Base-by-base conservation (phyloP, 805 yeast genomes). In the Yueomyces sp. region DNA sequence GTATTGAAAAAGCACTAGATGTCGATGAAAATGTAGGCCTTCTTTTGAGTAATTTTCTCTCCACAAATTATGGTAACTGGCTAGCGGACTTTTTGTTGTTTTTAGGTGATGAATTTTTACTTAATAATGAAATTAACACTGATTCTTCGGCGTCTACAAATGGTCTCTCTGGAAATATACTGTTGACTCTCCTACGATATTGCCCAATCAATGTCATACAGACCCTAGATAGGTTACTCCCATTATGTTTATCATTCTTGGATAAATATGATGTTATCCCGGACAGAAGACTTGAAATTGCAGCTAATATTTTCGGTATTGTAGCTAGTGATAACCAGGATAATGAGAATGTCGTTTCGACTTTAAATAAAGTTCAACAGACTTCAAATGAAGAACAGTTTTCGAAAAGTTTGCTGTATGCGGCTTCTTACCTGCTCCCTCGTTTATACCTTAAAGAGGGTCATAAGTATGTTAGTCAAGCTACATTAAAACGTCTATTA, bases 1-100 rank as follows among this genome's bases (percentile, higher is more conserved):
- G 90, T 52, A 52, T 84, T 28, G 85, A 81, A 7, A 83, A 76
- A 46, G 84, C 90, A 0, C 42, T 84, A 8, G 81, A 76, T 37
- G 62, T 72, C 38, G 94, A 86, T 53, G 67, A 67, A 0, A 55
- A 52, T 2, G 84, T 82, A 1, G 47, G 40, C 5, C 32, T 19
- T 26, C 55, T 53, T 4, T 45, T 69, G 8, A 40, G 44, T 1
- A 33, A 52, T 43, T 55, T 56, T 27, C 12, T 46, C 7, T 36
- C 38, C 3, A 8, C 33, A 4, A 26, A 44, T 4, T 38, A 47
- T 5, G 51, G 45, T 19, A 41, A 44, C 1, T 50, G 59, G 57
- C 59, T 58, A 39, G 41, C 41, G 26, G 40, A 47, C 6, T 62
- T 65, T 42, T 47, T 72, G 37, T 47, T 52, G 2, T 47, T 70